Evolutionary conservation across 2,329 filamentous ascomycete genomes (phyloP).

Genomic region (Graphilbum fragrans): DNA sequence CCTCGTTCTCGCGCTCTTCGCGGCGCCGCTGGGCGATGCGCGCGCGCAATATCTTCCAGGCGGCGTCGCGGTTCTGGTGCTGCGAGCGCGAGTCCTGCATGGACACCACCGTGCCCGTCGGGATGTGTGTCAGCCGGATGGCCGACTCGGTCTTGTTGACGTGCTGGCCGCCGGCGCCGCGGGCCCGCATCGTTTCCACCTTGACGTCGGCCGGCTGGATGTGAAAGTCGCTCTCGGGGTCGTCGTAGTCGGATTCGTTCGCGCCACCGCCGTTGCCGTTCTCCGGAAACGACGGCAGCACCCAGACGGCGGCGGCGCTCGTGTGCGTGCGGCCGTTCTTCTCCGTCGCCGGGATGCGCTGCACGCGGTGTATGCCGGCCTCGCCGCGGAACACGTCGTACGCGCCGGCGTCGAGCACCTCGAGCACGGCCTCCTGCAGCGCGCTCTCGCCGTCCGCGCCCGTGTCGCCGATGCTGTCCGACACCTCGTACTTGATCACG

Average conservation of each 20-base stretch:
- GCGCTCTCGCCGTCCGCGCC: conserved; percentile 50
- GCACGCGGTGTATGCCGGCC: conserved; percentile 89
- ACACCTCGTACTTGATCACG: conserved; percentile 68
- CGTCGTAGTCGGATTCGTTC: conserved; percentile 48
- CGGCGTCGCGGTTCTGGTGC: conserved; percentile 74
- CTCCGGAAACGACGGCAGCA: conserved; percentile 71
- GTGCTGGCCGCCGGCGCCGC: conserved; percentile 90
- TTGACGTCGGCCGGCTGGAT: conserved; percentile 73
- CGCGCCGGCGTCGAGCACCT: conserved; percentile 63
- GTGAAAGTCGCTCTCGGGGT: conserved; percentile 87
- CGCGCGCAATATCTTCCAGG: conserved; percentile 75
- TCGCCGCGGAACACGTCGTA: conserved; percentile 78
- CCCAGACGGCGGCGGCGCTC: conserved; percentile 82
- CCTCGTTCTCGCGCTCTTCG: conserved; percentile 74
- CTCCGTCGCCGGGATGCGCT: conserved; percentile 86
- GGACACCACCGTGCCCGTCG: conserved; percentile 73
- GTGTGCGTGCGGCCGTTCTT: conserved; percentile 87
- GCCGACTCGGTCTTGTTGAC: conserved; percentile 98
- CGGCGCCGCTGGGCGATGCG: conserved; percentile 68
- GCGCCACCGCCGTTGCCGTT: conserved; percentile 17
- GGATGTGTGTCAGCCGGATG: conserved; percentile 80
- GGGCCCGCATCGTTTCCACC: conserved; percentile 79
- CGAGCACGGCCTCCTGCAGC: conserved; percentile 77
- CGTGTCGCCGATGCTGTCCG: conserved; percentile 48
- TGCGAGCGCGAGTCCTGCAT: conserved; percentile 93